Evolutionary conservation across 2,329 filamentous ascomycete genomes (phyloP).

Genomic region (Blumeria graminis): DNA sequence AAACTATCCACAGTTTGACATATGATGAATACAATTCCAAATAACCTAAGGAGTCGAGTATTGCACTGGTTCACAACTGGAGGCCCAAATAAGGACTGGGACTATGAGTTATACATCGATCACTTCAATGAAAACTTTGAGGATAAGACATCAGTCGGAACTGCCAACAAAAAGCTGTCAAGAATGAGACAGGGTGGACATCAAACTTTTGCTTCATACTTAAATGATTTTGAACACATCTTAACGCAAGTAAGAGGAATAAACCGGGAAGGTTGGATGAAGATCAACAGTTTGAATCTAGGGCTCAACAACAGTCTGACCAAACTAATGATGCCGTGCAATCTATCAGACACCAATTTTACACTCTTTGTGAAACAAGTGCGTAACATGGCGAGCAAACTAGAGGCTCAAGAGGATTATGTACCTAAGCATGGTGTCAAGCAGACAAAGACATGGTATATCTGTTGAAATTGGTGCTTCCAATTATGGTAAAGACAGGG

Average conservation of each 20-base stretch:
- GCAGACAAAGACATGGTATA: background rate
- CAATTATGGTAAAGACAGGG: too few species aligned
- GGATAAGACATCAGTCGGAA: background rate
- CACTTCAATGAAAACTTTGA: background rate
- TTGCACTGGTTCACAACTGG: background rate
- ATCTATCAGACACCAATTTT: background rate
- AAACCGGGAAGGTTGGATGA: background rate
- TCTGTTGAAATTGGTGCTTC: too few species aligned
- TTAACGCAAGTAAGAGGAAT: background rate
- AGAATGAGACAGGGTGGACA: background rate
- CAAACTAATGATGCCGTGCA: background rate
- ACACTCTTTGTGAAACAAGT: background rate
- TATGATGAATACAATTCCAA: background rate
- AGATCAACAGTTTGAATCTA: background rate
- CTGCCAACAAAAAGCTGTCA: background rate
- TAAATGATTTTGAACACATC: background rate
- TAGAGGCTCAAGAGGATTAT: background rate
- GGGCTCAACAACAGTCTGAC: background rate
- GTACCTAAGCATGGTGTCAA: background rate
- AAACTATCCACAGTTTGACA: too few species aligned
- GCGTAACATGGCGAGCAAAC: background rate
- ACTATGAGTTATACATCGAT: background rate
- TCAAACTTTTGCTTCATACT: background rate
- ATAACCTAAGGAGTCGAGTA: background rate
- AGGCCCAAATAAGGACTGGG: background rate